These are phyloP conservation scores for Candida oleophila DNA, from an alignment of 805 yeast genomes.

Conservation along the genomic window DNA sequence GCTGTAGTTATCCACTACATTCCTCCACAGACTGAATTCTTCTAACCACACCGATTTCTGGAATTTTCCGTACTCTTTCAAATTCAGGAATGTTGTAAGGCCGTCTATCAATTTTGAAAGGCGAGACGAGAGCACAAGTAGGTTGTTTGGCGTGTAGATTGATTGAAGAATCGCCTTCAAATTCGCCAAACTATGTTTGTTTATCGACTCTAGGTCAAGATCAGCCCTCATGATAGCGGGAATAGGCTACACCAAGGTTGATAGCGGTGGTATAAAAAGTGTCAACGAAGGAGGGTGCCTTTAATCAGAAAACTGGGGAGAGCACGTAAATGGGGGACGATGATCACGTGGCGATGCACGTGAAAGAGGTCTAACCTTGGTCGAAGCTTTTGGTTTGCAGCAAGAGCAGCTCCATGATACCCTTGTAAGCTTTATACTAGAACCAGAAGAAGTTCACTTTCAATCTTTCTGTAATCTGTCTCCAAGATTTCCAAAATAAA, in stretches of 20 bases:
- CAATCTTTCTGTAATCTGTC: too few species aligned
- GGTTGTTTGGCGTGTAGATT: conserved; percentile 25
- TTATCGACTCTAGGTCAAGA: conserved; percentile 9
- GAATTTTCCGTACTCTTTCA: conserved; percentile 52
- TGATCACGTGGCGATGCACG: too few species aligned
- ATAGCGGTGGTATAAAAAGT: not conserved
- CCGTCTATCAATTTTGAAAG: conserved; percentile 51
- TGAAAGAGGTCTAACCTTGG: too few species aligned
- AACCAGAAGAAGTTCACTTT: not conserved
- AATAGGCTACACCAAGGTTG: not conserved
- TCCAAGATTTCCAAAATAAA: too few species aligned
- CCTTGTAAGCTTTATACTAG: too few species aligned
- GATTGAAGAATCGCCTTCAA: conserved; percentile 18
- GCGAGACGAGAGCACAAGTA: conserved; percentile 44
- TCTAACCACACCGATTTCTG: conserved; percentile 48
- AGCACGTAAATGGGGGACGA: too few species aligned
- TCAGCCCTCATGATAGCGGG: not conserved
- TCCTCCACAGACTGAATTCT: conserved; percentile 10
- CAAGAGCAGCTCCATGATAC: too few species aligned
- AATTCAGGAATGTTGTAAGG: conserved; percentile 52
- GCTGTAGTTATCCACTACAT: conserved; percentile 13
- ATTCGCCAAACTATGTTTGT: conserved; percentile 16
- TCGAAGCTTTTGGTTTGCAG: too few species aligned
- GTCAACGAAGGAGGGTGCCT: too few species aligned
- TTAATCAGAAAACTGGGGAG: too few species aligned